These are phyloP conservation scores for Xylaria sp. DNA, from an alignment of 2,329 filamentous ascomycete species.

Conservation along the genomic window DNA sequence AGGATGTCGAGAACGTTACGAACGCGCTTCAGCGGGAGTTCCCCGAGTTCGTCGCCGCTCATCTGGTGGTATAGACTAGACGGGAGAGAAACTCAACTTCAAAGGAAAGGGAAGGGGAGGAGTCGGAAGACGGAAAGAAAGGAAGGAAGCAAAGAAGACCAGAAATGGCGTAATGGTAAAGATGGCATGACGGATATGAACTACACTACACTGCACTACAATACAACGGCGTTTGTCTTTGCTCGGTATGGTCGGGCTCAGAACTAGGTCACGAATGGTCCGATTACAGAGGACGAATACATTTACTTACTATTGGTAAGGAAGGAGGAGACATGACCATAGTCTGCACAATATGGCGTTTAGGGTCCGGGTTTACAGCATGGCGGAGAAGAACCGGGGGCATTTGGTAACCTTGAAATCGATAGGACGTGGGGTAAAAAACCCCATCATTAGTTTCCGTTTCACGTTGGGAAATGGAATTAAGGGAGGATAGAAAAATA, in stretches of 20 bases:
- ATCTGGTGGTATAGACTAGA: constrained; percentile 55
- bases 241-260: constrained; percentile 6
- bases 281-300: not conserved
- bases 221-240: constrained; percentile 14
- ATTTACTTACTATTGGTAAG: not conserved
- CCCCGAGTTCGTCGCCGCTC: constrained; percentile 70
- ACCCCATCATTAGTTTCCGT: not conserved
- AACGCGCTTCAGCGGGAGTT: constrained; percentile 83
- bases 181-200: constrained; percentile 17
- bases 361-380: constrained; percentile 23
- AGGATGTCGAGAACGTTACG: constrained; percentile 89
- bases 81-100: not conserved
- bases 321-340: constrained; percentile 15
- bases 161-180: constrained; percentile 11
- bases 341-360: constrained; percentile 27
- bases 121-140: not conserved
- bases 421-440: not conserved
- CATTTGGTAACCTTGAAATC: not conserved
- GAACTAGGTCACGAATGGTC: not conserved
- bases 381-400: constrained; percentile 19
- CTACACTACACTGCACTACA: no score
- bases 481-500: constrained; percentile 19
- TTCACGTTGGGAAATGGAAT: not conserved
- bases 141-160: not conserved
- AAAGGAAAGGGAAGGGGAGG: not conserved